Evolutionary conservation across 73 alveolate species (phyloP).

Genomic region (Blepharisma japonicum): DNA sequence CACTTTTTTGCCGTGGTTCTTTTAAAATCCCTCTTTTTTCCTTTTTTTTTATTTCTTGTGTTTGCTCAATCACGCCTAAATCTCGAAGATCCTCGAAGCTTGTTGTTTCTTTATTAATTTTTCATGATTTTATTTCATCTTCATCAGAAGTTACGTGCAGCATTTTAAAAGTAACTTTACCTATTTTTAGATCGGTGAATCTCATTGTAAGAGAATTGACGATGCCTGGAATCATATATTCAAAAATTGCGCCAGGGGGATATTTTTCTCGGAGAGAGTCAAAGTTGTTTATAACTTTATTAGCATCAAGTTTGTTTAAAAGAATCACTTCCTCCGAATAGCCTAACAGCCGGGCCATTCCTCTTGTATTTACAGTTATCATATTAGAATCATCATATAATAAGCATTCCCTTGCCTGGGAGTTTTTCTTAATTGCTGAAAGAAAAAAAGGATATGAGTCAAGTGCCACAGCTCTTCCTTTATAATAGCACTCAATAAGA

Average conservation of each 20-base stretch:
- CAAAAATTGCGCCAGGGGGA: neutral
- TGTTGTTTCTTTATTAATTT: neutral
- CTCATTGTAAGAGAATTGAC: conserved; percentile 15
- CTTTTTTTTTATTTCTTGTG: neutral
- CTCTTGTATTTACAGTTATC: neutral
- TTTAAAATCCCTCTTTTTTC: conserved; percentile 1
- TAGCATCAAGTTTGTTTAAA: neutral
- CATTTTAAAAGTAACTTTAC: neutral
- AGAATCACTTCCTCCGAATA: neutral
- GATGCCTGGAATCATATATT: conserved; percentile 6
- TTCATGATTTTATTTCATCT: conserved; percentile 1
- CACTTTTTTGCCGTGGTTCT: neutral
- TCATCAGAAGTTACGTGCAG: neutral
- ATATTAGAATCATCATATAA: conserved; percentile 9
- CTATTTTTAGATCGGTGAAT: neutral
- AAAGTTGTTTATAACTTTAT: neutral
- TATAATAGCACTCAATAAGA: neutral
- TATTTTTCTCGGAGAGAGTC: no score
- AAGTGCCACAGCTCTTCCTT: neutral
- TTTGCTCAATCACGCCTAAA: neutral
- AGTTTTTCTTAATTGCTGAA: neutral
- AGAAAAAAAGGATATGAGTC: neutral
- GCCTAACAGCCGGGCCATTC: neutral
- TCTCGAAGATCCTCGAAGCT: neutral
- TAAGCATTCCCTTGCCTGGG: neutral